A percentile compares a stretch with the other conserved stretches of the same genome.
phyloP scores from a whole-genome alignment of 371 early-diverging fungal species.

The Encephalitozoon romaleae region DNA sequence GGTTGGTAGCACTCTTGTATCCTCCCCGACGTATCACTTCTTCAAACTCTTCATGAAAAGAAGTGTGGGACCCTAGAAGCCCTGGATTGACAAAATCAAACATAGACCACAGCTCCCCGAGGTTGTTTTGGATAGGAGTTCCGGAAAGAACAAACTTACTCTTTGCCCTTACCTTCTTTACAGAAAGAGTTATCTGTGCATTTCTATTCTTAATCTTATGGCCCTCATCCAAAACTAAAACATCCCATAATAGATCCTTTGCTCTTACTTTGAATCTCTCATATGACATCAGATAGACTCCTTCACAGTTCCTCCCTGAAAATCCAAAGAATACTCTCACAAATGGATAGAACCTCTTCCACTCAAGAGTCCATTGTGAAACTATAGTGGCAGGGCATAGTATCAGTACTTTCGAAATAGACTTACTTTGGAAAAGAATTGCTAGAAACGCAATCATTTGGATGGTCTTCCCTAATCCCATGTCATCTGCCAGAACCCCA shows the following conservation, averaged over 20 bases:
- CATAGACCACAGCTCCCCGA: slow-evolving; percentile 93
- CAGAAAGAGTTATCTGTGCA: slow-evolving; percentile 75
- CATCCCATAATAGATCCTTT: slow-evolving; percentile 77
- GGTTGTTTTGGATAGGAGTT: slow-evolving; percentile 94
- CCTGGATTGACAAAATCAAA: slow-evolving; percentile 93
- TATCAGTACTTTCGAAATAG: slow-evolving; percentile 66
- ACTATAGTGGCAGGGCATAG: slow-evolving; percentile 93
- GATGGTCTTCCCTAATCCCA: slow-evolving; percentile 90
- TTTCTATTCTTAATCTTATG: slow-evolving; percentile 98
- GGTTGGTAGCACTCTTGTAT: slow-evolving; percentile 73
- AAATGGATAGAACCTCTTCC: slow-evolving; percentile 84
- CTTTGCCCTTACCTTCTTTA: slow-evolving; percentile 71
- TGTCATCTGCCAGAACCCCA: slow-evolving; percentile 89
- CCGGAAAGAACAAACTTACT: slow-evolving; percentile 89
- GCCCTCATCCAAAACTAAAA: slow-evolving; percentile 94
- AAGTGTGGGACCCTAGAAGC: slow-evolving; percentile 75
- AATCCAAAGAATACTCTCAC: slow-evolving; percentile 76
- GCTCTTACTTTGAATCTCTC: slow-evolving; percentile 65
- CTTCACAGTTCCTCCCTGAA: slow-evolving; percentile 70
- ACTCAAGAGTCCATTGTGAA: slow-evolving; percentile 88
- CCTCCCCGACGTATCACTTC: slow-evolving; percentile 80
- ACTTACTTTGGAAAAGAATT: slow-evolving; percentile 64
- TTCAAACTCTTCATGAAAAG: slow-evolving; percentile 68
- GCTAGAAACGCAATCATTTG: slow-evolving; percentile 76
- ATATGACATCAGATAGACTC: slow-evolving; percentile 69